Percentiles rank a stretch among this genome's conserved stretches.
Conservation (phyloP, 805 yeast species). For the Cyberlindnera mycetangii region DNA sequence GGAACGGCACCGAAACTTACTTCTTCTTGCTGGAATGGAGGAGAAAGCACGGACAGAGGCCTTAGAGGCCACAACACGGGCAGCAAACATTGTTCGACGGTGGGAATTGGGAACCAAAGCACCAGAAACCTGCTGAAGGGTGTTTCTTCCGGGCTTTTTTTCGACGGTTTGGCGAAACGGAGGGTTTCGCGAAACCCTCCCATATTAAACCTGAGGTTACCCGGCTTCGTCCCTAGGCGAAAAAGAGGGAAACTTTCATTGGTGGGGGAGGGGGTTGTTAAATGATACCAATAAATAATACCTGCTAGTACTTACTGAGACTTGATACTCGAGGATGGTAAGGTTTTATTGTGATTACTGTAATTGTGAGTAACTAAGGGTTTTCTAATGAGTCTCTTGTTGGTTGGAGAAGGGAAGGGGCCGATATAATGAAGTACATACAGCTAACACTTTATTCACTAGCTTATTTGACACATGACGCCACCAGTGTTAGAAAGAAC, state of each 20-base stretch:
- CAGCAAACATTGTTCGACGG: slow-evolving; percentile 27
- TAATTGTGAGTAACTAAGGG: slow-evolving; percentile 37
- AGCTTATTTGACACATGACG: slow-evolving; percentile 81
- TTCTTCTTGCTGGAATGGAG: slow-evolving; percentile 33
- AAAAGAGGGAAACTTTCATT: slow-evolving; percentile 11
- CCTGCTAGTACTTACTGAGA: too few relatives aligned
- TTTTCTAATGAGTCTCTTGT: not conserved
- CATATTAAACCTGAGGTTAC: not conserved
- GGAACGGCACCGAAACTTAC: slow-evolving; percentile 6
- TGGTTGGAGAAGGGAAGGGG: too few relatives aligned
- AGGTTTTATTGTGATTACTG: slow-evolving; percentile 85
- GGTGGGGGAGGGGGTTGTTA: slow-evolving; percentile 7
- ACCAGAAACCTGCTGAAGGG: slow-evolving; percentile 2
- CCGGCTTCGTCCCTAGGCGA: not conserved
- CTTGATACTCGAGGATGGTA: slow-evolving; percentile 39
- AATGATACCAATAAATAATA: too few relatives aligned
- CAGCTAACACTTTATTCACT: not conserved
- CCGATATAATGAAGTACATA: slow-evolving; percentile 5
- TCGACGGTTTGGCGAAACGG: not conserved
- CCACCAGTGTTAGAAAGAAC: slow-evolving; percentile 79
- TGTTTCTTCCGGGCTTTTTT: not conserved
- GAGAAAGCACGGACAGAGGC: slow-evolving; percentile 35
- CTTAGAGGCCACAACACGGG: slow-evolving; percentile 25
- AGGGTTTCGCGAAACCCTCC: not conserved
- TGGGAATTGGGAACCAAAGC: too few relatives aligned